phyloP scores from a whole-genome alignment of 495 filamentous ascomycete species.

The Trichoderma asperelloides region DNA sequence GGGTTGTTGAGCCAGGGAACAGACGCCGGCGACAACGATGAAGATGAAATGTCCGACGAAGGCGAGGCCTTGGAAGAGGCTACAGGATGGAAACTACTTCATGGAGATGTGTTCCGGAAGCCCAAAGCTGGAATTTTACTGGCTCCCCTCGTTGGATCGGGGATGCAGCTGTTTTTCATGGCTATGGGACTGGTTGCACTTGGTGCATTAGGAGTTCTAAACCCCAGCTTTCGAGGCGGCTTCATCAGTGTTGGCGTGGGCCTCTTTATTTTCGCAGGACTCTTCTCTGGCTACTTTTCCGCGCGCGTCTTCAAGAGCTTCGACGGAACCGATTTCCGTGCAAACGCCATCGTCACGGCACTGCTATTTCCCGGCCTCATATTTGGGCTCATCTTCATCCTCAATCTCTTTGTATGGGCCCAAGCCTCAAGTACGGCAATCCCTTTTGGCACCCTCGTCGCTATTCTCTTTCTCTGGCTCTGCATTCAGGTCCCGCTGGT shows the following conservation, averaged over 20 bases:
- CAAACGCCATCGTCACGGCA: conserved; percentile 78
- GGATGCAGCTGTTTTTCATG: conserved; percentile 87
- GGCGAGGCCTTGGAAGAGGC: conserved; percentile 76
- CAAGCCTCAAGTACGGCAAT: conserved; percentile 88
- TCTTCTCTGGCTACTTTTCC: conserved; percentile 92
- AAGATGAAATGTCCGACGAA: conserved; percentile 49
- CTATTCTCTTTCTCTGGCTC: conserved; percentile 73
- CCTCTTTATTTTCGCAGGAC: conserved; percentile 78
- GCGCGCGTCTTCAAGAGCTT: conserved; percentile 80
- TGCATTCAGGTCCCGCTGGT: conserved; percentile 86
- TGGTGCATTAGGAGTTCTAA: conserved; percentile 74
- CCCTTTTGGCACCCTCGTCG: conserved; percentile 76
- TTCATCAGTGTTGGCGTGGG: conserved; percentile 84
- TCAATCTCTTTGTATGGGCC: conserved; percentile 92
- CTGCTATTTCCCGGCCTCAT: conserved; percentile 76
- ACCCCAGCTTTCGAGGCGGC: conserved; percentile 85
- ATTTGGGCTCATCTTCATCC: conserved; percentile 69
- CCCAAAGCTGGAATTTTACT: conserved; percentile 68
- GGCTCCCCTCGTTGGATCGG: conserved; percentile 79
- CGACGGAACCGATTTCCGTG: conserved; percentile 67
- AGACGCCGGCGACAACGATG: conserved; percentile 44
- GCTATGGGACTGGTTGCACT: conserved; percentile 67
- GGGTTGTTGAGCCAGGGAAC: conserved; percentile 62
- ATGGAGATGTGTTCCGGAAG: conserved; percentile 85
- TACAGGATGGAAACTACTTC: conserved; percentile 90